A percentile compares a stretch with the other conserved stretches of the same genome.
Evolutionary conservation across 495 filamentous ascomycete species (phyloP).

Genomic region (Chaetomium tenue): DNA sequence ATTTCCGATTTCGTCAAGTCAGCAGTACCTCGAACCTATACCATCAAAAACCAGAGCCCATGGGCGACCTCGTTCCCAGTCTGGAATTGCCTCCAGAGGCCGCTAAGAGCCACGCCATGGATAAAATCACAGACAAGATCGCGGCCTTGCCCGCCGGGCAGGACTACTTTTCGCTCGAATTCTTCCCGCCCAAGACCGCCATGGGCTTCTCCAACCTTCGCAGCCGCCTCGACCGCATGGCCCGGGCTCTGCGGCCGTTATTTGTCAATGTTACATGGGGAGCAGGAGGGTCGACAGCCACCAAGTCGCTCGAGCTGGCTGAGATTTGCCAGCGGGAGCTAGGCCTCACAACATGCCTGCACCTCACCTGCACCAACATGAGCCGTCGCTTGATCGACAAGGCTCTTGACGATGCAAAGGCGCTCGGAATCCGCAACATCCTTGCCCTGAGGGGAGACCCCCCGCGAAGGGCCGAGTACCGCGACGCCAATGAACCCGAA

Average conservation of each 20-base stretch:
- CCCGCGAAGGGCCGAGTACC: slow-evolving; percentile 84
- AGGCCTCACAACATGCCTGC: slow-evolving; percentile 89
- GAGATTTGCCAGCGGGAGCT: slow-evolving; percentile 93
- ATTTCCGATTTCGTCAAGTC: background rate
- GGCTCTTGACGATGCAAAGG: slow-evolving; percentile 87
- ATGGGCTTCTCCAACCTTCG: slow-evolving; percentile 94
- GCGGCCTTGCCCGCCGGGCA: slow-evolving; percentile 77
- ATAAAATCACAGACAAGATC: slow-evolving; percentile 96
- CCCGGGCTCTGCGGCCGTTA: slow-evolving; percentile 79
- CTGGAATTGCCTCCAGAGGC: slow-evolving; percentile 26
- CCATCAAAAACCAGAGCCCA: slow-evolving; percentile 5
- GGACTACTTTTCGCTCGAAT: slow-evolving; percentile 94
- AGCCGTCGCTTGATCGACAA: slow-evolving; percentile 79
- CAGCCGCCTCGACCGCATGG: slow-evolving; percentile 92
- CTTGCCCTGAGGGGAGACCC: slow-evolving; percentile 92
- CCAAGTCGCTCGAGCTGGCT: slow-evolving; percentile 87
- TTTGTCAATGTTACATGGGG: slow-evolving; percentile 99
- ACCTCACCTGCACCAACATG: slow-evolving; percentile 98
- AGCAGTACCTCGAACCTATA: background rate
- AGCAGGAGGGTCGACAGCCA: slow-evolving; percentile 86
- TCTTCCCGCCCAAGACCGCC: slow-evolving; percentile 95
- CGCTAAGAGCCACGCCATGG: slow-evolving; percentile 52
- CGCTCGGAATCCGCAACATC: slow-evolving; percentile 90
- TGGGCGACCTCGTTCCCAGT: slow-evolving; percentile 29
- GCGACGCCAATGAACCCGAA: slow-evolving; percentile 53